Conservation (phyloP, 2,329 filamentous ascomycete species). For the Pyrenophora teres region DNA sequence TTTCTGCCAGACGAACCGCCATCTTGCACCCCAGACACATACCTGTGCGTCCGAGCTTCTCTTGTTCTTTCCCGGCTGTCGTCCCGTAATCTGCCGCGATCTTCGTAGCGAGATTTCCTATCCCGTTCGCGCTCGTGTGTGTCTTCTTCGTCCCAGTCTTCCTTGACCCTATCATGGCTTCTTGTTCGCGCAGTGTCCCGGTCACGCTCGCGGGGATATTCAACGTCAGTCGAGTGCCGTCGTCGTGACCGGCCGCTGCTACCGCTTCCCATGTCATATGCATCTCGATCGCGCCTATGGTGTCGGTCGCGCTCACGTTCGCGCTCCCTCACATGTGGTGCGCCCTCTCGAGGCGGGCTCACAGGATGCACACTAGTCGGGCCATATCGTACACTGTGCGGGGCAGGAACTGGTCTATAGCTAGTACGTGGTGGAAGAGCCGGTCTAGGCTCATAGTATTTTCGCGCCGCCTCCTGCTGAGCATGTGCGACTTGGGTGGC, state of each 20-base stretch:
- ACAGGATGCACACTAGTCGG: slow-evolving; percentile 17
- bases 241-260: slow-evolving; percentile 22
- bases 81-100: slow-evolving; percentile 9
- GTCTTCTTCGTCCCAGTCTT: slow-evolving; percentile 33
- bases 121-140: slow-evolving; percentile 10
- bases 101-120: background rate
- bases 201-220: slow-evolving; percentile 29
- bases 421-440: slow-evolving; percentile 31
- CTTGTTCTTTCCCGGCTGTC: slow-evolving; percentile 20
- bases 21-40: slow-evolving; percentile 42
- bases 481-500: slow-evolving; percentile 52
- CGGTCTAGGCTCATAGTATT: slow-evolving; percentile 39
- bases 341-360: slow-evolving; percentile 28
- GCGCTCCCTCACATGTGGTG: slow-evolving; percentile 23
- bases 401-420: slow-evolving; percentile 29
- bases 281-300: slow-evolving; percentile 18
- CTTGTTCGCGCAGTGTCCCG: slow-evolving; percentile 28
- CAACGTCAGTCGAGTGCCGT: slow-evolving; percentile 32
- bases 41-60: slow-evolving; percentile 34
- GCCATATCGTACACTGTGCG: slow-evolving; percentile 30
- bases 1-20: slow-evolving; percentile 38
- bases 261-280: slow-evolving; percentile 15
- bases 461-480: slow-evolving; percentile 31
- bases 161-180: slow-evolving; percentile 35
- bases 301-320: slow-evolving; percentile 23